Conservation (phyloP, 2,329 filamentous ascomycete genomes). For the Penicillium sp. region DNA sequence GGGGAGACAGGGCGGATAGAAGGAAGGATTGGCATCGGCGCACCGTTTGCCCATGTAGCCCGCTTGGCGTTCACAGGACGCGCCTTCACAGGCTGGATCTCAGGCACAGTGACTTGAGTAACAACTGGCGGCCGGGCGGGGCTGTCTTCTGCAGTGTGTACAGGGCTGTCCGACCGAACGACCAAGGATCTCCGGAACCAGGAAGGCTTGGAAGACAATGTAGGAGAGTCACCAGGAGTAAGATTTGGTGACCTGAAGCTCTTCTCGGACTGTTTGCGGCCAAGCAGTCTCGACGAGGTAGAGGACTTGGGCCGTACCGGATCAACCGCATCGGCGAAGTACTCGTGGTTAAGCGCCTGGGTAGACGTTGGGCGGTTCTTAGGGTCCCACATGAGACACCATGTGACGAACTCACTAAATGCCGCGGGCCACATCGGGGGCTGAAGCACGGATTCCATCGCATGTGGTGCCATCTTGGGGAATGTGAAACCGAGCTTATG, state of each 20-base stretch:
- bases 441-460: constrained; percentile 91
- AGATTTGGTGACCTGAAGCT: constrained; percentile 62
- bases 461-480: constrained; percentile 96
- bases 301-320: constrained; percentile 90
- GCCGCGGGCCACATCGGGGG: constrained; percentile 87
- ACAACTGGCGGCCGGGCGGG: constrained; percentile 44
- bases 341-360: constrained; percentile 93
- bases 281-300: constrained; percentile 71
- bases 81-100: constrained; percentile 51
- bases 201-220: constrained; percentile 76
- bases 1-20: constrained; percentile 94
- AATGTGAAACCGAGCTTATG: constrained; percentile 98
- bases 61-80: constrained; percentile 70
- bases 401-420: constrained; percentile 90
- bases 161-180: constrained; percentile 69
- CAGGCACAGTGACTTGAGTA: constrained; percentile 42
- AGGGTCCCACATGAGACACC: constrained; percentile 99
- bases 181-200: constrained; percentile 98
- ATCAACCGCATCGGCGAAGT: constrained; percentile 89
- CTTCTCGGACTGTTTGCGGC: constrained; percentile 86
- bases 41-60: constrained; percentile 87
- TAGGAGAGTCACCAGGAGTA: constrained; percentile 60
- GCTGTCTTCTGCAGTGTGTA: constrained; percentile 52
- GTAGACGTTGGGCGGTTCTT: constrained; percentile 86
- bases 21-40: constrained; percentile 90